A percentile compares a stretch with the other conserved stretches of the same genome.
These are phyloP conservation scores for Zymoseptoria crescenta DNA, from an alignment of 2,329 filamentous ascomycete species.

Conservation along the genomic window DNA sequence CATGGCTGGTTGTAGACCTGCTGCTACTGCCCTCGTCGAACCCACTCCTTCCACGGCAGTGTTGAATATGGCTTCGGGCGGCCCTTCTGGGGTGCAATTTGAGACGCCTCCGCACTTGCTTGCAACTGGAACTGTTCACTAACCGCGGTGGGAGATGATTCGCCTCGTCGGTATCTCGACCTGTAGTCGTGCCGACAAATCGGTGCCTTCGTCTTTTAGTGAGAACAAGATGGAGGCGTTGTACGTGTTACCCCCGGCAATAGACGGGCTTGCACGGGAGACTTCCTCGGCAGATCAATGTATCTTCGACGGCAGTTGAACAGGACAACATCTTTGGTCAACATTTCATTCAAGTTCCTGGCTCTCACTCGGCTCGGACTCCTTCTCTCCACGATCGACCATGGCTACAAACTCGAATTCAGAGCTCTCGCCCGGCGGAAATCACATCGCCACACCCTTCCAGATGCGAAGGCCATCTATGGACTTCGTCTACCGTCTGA, in stretches of 20 bases:
- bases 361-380: neutral
- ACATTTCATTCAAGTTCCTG: too few species aligned
- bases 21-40: neutral
- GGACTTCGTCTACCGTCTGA: slow-evolving; percentile 20
- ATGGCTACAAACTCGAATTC: neutral
- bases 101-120: too few species aligned
- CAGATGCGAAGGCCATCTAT: slow-evolving; percentile 13
- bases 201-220: neutral
- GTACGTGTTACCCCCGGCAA: neutral
- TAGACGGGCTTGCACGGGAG: neutral
- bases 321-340: neutral
- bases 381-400: neutral
- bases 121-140: too few species aligned
- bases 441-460: neutral
- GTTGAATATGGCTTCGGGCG: too few species aligned
- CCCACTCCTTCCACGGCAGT: neutral
- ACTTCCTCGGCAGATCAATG: neutral
- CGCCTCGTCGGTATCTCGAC: too few species aligned
- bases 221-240: neutral
- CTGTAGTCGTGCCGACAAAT: too few species aligned
- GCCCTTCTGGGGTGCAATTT: too few species aligned
- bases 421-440: slow-evolving; percentile 2
- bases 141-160: too few species aligned
- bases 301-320: neutral
- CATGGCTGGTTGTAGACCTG: too few species aligned